Base-by-base conservation (phyloP, 306 rosid genomes). In the Prunus fruticosa region DNA sequence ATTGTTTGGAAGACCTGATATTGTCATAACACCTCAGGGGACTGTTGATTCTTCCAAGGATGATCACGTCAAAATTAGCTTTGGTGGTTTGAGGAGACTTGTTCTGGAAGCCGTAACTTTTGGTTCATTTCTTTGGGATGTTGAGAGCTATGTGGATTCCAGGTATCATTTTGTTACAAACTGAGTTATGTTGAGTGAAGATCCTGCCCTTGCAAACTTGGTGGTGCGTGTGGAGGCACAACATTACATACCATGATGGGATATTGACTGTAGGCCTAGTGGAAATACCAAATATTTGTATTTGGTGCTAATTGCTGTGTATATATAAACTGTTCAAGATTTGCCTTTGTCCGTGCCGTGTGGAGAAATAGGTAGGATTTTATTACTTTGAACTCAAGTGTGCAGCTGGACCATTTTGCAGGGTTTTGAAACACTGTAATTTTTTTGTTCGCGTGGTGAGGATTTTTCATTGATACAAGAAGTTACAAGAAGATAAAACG, bases 101-200 rank as follows among this genome's bases (percentile, higher is more conserved):
- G 87, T 93, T 74, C 75, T 93, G 82, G 97, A 93, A 76, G 97
- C 98, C 74, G 92, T 91, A 47, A 90, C 98, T 25, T 93, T 91
- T 70, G 98, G 97, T 76, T 88, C 97, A 30, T 91, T 93, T 77
- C 94, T 93, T 22, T 93, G 98, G 98, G 98, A 93, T 68, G 96
- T 91, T 15, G 97, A 93, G 84, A 87, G 96, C 91, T 86, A 82
- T 18, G 93, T 91, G 76, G 98, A 93, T 85, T 86, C 96, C 10
- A 90, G 97, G 87, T 91, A 93, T 82, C 97, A 89, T 84, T 91
- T 93, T 82, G 93, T 93, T 71, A 46, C 82, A n/a, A 84, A 78
- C 73, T 93, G 84, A 90, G 53, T 67, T 61, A 22, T 71, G 64
- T 64, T 53, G 13, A 11, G 58, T 38, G 58, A 74, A 66, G 52